Conservation (phyloP, 305 asterid species). For the Solanum chacoense region DNA sequence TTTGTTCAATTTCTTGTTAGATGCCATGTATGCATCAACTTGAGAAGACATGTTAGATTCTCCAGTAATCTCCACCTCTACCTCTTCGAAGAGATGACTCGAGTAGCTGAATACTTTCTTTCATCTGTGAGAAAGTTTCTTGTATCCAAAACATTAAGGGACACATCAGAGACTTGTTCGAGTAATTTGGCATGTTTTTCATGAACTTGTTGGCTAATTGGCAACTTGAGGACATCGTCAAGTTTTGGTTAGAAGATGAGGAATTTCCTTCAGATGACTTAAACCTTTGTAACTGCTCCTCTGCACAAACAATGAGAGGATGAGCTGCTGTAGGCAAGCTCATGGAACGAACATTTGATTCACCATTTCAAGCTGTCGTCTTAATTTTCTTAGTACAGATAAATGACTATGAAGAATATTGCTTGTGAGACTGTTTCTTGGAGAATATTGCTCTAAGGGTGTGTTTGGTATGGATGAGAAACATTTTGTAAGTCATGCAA, state of each 20-base stretch:
- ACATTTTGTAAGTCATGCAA: not conserved
- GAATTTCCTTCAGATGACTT: not conserved
- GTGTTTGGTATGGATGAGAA: not conserved
- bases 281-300: not conserved
- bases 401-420: not conserved
- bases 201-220: not conserved
- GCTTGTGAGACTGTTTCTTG: not conserved
- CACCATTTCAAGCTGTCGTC: not conserved
- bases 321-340: conserved; percentile 13
- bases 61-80: not conserved
- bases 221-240: not conserved
- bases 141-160: conserved; percentile 3
- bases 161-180: not conserved
- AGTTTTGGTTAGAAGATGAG: not conserved
- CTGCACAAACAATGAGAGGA: not conserved
- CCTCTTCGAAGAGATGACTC: not conserved
- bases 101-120: conserved; percentile 14
- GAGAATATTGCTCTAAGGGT: not conserved
- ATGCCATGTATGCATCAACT: not conserved
- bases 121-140: not conserved
- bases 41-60: not conserved
- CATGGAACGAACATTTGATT: not conserved
- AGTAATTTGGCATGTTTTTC: not conserved
- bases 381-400: not conserved
- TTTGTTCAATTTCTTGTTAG: not conserved